Base-by-base conservation (phyloP, 805 yeast species). In the Hanseniaspora pseudoguilliermondii region DNA sequence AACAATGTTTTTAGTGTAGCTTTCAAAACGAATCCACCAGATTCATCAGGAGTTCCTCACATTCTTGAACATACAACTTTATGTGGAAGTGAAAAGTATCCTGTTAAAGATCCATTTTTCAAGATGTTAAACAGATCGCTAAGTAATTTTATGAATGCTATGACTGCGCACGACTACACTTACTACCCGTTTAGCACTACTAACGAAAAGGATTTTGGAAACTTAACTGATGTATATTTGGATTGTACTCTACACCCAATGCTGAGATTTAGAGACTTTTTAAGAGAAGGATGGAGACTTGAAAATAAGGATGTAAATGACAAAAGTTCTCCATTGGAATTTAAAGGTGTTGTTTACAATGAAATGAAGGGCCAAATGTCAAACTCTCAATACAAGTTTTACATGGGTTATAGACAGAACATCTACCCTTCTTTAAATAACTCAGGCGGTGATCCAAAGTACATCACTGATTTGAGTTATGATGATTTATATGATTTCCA, bases 351-450 rank as follows among this genome's bases (percentile, higher is more conserved):
- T 36, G 98, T 93, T 2, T 93, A 86, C 67, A 93, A 93, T 66
- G 98, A 93, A 71, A 93, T 93, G 98, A 93, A 93, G 69, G 98
- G 98, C 9, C 97, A 91, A 69, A 80, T 87, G 65, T 85, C 96
- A 0, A 91, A 88, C 67, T 79, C 96, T 0, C 80, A 90, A 2
- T 93, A 93, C 68, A 78, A 83, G 60, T 89, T 77, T 66, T 91
- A 90, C 80, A 86, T 83, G 64, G 80, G 82, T 59, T 91, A 83
- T 72, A 88, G 86, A 64, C 86, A 87, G 68, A 71, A 86, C 8
- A 77, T 93, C 13, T 93, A 88, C 63, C 93, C 96, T 1, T 78
- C 90, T 9, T 72, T 93, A 63, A 78, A 88, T 65, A 88, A 88
- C 69, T 84, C 96, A 2, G 98, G 97, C 35, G 98, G 98, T 57